Percentiles rank a stretch among this genome's conserved stretches.
These are phyloP conservation scores for Harrya chromipes DNA, from an alignment of 768 basidiomycete species.

Conservation along the genomic window DNA sequence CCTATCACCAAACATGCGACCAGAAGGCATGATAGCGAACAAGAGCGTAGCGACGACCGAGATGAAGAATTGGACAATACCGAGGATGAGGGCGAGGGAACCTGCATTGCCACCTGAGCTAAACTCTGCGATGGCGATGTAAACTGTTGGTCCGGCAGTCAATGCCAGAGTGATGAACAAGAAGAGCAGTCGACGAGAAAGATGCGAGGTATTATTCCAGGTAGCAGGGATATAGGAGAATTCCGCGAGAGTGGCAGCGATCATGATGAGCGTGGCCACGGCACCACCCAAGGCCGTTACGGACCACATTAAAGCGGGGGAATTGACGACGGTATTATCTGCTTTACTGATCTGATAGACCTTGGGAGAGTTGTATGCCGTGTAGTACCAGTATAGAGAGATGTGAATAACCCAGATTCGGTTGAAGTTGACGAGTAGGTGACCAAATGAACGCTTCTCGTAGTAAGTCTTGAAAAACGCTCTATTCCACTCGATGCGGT, in stretches of 20 bases:
- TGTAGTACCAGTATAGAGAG: constrained; percentile 94
- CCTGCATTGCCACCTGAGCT: constrained; percentile 55
- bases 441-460: constrained; percentile 95
- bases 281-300: constrained; percentile 93
- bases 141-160: constrained; percentile 92
- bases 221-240: constrained; percentile 98
- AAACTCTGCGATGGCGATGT: constrained; percentile 82
- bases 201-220: constrained; percentile 98
- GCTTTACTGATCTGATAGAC: constrained; percentile 58
- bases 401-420: constrained; percentile 99
- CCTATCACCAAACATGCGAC: constrained; percentile 97
- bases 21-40: constrained; percentile 91
- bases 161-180: constrained; percentile 86
- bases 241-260: constrained; percentile 88
- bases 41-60: constrained; percentile 82
- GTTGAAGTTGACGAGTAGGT: constrained; percentile 98
- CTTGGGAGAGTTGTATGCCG: constrained; percentile 86
- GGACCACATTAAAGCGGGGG: constrained; percentile 86
- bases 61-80: constrained; percentile 95
- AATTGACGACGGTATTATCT: constrained; percentile 45
- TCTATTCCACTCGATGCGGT: constrained; percentile 93
- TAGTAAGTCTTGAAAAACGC: constrained; percentile 99
- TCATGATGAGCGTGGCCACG: constrained; percentile 96
- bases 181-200: constrained; percentile 88
- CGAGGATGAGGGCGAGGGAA: constrained; percentile 83